Base-by-base conservation (phyloP, 2,329 filamentous ascomycete species). In the Hirsutella minnesotensis region DNA sequence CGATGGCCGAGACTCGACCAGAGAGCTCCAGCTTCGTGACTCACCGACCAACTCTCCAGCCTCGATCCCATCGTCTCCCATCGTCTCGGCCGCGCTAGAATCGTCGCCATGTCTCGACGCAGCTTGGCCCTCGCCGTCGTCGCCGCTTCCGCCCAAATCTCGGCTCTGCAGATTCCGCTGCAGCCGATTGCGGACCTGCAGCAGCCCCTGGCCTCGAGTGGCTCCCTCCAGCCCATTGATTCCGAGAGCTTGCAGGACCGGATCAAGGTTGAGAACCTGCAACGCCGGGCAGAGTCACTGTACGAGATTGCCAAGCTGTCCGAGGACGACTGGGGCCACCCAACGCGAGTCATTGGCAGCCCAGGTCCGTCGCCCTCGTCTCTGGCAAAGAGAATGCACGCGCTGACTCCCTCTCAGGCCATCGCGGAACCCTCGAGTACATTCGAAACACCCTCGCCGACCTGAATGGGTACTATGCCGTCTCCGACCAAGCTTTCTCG, bases 261-360 rank as follows among this genome's bases (percentile, higher is more conserved):
- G 46, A 81, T 86, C 59, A 67, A 63, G 16, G 59, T 62, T 34
- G 62, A 73, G 16, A 75, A 71, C 20, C 72, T 86, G 7, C 59
- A 80, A 35, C 59, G 65, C 5, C 74, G 79, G 18, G 76, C 81
- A 4, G 65, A 79, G 51, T 59, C 75, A 34, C 70, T 86, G 9
- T 84, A 73, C 51, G 63, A 72, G 41, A 73, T 84, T 43, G 80
- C 81, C 0, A 66, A 79, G 57, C 64, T 70, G 41, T 70, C 72
- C 10, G 63, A 73, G 46, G 64, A 70, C 2, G 77, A 83, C 48
- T 83, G 78, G 54, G 73, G 74, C 47, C 81, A 81, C 51, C 81
- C 81, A 1, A 86, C 81, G 1, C 72, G 81, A 42, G 81, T 85
- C 19, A 84, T 86, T 49, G 81, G 81, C 24, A 82, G 78, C 48